Evolutionary conservation across 2,329 filamentous ascomycete genomes (phyloP).

Genomic region (Penicillium freii): DNA sequence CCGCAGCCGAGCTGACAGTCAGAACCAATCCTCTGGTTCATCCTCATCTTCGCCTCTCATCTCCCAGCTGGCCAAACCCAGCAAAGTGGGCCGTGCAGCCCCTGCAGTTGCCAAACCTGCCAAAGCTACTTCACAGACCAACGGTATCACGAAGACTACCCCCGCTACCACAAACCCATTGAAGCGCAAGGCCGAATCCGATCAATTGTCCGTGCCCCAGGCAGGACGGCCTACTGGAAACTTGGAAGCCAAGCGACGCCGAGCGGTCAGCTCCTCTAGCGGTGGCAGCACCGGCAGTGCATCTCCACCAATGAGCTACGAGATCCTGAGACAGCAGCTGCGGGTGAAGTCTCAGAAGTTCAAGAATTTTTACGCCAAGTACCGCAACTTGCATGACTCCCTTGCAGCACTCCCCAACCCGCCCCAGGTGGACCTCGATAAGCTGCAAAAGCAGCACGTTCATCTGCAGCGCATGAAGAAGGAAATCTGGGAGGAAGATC

Average conservation of each 20-base stretch:
- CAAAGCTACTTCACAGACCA: conserved; percentile 20
- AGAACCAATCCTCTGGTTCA: conserved; percentile 46
- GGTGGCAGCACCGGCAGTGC: conserved; percentile 43
- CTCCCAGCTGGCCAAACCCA: conserved; percentile 36
- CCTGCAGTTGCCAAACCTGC: conserved; percentile 20
- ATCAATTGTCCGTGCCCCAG: conserved; percentile 25
- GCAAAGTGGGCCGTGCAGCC: conserved; percentile 21
- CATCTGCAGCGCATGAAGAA: conserved; percentile 57
- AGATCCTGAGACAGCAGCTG: conserved; percentile 39
- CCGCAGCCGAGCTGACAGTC: conserved; percentile 41
- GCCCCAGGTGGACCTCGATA: conserved; percentile 51
- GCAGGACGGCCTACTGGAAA: conserved; percentile 33
- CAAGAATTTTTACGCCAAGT: conserved; percentile 58
- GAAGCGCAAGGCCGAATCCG: conserved; percentile 44
- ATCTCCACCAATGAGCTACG: conserved; percentile 40
- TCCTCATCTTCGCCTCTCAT: conserved; percentile 47
- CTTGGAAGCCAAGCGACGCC: conserved; percentile 45
- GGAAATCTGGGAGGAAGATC: conserved; percentile 53
- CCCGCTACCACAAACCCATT: conserved; percentile 31
- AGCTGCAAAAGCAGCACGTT: conserved; percentile 54
- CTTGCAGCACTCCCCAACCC: conserved; percentile 42
- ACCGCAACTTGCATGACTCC: conserved; percentile 55
- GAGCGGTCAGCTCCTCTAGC: conserved; percentile 39
- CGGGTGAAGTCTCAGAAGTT: conserved; percentile 49
- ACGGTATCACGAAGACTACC: conserved; percentile 27